Evolutionary conservation across 441 rosid genomes (phyloP).

Genomic region (Gossypium schwendimanii): DNA sequence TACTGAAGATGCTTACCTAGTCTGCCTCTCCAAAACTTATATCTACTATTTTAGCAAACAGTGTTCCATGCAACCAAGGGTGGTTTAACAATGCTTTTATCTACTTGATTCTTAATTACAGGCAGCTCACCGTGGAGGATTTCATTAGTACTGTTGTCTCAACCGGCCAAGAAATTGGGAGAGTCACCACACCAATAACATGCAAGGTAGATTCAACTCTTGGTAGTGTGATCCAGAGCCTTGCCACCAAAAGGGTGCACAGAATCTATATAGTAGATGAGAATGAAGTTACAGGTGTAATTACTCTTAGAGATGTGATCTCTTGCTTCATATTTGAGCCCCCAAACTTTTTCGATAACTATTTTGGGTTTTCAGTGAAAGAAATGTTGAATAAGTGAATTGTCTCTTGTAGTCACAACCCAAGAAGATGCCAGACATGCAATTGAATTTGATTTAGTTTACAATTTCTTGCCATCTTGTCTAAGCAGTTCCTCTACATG

Average conservation of each 20-base stretch:
- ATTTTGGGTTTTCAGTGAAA: slow-evolving; percentile 49
- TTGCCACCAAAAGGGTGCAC: slow-evolving; percentile 64
- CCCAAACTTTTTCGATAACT: slow-evolving; percentile 50
- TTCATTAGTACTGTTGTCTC: slow-evolving; percentile 45
- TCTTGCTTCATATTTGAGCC: slow-evolving; percentile 82
- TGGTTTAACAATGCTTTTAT: slow-evolving; percentile 3
- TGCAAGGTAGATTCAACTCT: slow-evolving; percentile 56
- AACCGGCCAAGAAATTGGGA: slow-evolving; percentile 31
- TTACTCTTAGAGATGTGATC: slow-evolving; percentile 81
- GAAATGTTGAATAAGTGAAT: slow-evolving; percentile 42
- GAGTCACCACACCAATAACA: slow-evolving; percentile 48
- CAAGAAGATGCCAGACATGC: not conserved
- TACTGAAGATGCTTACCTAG: not conserved
- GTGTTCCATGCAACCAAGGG: not conserved
- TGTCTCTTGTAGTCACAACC: slow-evolving; percentile 9
- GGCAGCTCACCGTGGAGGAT: slow-evolving; percentile 58
- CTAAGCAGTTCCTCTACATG: not conserved
- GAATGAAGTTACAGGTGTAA: slow-evolving; percentile 60
- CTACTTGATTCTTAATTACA: slow-evolving; percentile 21
- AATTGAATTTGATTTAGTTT: slow-evolving; percentile 2
- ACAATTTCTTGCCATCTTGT: not conserved
- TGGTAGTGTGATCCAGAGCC: slow-evolving; percentile 56
- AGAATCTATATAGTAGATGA: slow-evolving; percentile 56
- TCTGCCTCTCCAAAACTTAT: not conserved
- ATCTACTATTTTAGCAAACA: not conserved